Base-by-base conservation (phyloP, 2,329 filamentous ascomycete genomes). In the Fusarium liriodendri region DNA sequence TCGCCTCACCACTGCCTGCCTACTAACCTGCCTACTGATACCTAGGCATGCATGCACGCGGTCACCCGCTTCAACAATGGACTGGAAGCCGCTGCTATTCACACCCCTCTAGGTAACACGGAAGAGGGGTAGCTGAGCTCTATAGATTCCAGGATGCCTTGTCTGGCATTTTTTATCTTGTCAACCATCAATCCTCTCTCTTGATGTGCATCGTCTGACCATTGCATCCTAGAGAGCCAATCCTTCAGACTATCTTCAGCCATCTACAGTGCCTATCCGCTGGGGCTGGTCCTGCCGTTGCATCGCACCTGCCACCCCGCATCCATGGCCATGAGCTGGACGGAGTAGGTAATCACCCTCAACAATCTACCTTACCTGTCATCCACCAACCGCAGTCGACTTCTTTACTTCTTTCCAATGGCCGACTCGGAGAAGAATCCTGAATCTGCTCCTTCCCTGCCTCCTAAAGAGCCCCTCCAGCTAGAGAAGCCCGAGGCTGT, bases 381-480 rank as follows among this genome's bases (percentile, higher is more conserved):
- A 27, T 35, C 33, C 38, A 58, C 35, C 59, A 25, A 62, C 29
- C 32, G 42, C 18, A 42, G 13, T 16, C 20, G 16, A 14, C 42
- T 42, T 50, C 27, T 33, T 25, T 29, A 29, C 47, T 11, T 33
- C 20, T 54, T 60, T n/a, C 50, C 55, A 47, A 78, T 71, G 69
- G 45, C 66, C 5, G 73, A 70, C 57, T 37, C 58, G 16, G 65
- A 70, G 32, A 64, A 70, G 32, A 64, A 63, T 22, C 57, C 14
- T 52, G 29, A 37, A 9, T 55, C 62, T 27, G 65, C 66, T 68
- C 76, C 72, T 55, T 42, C 57, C 11, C 45, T 67, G 3, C 76
- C 75, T 63, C 62, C 61, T 6, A 78, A 76, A 37, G 62, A 77
- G 27, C 65, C 52, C 32, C 61, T 74, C 13, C 33, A 70, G 22